A percentile compares a stretch with the other conserved stretches of the same genome.
These are phyloP conservation scores for Phoenix roebelenii DNA, from an alignment of 176 grass and related monocot species.

Conservation along the genomic window DNA sequence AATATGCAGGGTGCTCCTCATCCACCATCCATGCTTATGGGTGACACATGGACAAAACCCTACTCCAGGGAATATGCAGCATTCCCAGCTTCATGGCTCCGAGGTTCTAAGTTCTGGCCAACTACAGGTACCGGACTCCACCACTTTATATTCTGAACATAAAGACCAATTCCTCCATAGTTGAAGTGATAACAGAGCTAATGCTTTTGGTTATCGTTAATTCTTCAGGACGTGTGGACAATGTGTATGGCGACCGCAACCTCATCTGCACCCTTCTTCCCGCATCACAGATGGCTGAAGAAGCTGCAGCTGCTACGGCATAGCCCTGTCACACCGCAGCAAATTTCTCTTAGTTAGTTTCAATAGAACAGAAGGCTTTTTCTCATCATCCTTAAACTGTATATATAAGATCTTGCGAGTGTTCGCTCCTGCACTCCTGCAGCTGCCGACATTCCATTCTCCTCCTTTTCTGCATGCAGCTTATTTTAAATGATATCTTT, in stretches of 20 bases:
- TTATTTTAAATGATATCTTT: too few species aligned
- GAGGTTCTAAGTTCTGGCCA: slow-evolving; percentile 95
- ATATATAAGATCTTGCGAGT: neutral
- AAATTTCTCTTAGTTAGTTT: neutral
- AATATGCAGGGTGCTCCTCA: slow-evolving; percentile 75
- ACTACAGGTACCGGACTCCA: slow-evolving; percentile 43
- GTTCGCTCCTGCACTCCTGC: neutral
- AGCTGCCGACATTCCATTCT: too few species aligned
- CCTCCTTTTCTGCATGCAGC: too few species aligned
- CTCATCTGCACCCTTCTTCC: slow-evolving; percentile 90
- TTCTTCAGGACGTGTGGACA: slow-evolving; percentile 76
- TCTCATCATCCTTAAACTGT: neutral
- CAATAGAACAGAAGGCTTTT: neutral
- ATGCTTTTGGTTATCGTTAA: neutral
- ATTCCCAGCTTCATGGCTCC: slow-evolving; percentile 85
- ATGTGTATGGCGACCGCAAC: slow-evolving; percentile 95
- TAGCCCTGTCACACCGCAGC: neutral
- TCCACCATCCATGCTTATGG: slow-evolving; percentile 72
- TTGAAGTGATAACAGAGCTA: too few species aligned
- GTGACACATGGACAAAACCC: slow-evolving; percentile 86
- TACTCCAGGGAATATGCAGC: slow-evolving; percentile 93
- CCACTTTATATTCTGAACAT: too few species aligned
- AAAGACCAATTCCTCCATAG: too few species aligned
- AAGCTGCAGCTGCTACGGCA: slow-evolving; percentile 80
- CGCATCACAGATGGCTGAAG: slow-evolving; percentile 67